Percentiles rank a stretch among this genome's conserved stretches.
These are phyloP conservation scores for Centrapalus pauciflorus DNA, from an alignment of 129 eudicot genomes.

Conservation along the genomic window DNA sequence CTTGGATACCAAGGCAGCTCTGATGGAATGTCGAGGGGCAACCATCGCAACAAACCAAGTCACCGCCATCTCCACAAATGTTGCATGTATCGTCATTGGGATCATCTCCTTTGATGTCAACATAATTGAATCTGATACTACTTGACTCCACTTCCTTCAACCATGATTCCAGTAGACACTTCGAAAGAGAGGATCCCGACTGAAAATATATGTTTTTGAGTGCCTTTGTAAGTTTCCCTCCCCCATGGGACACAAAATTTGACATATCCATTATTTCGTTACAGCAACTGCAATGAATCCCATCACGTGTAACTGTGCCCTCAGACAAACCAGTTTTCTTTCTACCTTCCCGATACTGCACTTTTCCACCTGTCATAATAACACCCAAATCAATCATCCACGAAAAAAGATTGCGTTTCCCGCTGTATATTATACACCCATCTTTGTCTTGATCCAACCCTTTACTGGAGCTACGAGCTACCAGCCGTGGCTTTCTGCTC, in stretches of 20 bases:
- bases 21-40: conserved; percentile 97
- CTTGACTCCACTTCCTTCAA: conserved; percentile 45
- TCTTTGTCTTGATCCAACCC: conserved; percentile 37
- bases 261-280: conserved; percentile 29
- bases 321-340: conserved; percentile 33
- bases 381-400: conserved; percentile 88
- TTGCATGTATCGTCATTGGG: conserved; percentile 96
- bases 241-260: conserved; percentile 61
- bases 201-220: conserved; percentile 38
- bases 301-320: conserved; percentile 66
- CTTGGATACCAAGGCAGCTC: conserved; percentile 67
- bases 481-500: conserved; percentile 45
- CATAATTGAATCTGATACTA: conserved; percentile 38
- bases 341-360: conserved; percentile 40
- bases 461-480: conserved; percentile 58
- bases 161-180: conserved; percentile 66
- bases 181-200: conserved; percentile 47
- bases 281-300: conserved; percentile 76
- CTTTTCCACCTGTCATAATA: conserved; percentile 44
- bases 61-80: conserved; percentile 94
- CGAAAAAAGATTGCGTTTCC: conserved; percentile 60
- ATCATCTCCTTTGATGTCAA: conserved; percentile 64
- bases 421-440: conserved; percentile 34
- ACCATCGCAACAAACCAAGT: conserved; percentile 88
- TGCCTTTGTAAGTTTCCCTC: conserved; percentile 33